phyloP scores from a whole-genome alignment of 805 yeast genomes.

The Candida boleticola region DNA sequence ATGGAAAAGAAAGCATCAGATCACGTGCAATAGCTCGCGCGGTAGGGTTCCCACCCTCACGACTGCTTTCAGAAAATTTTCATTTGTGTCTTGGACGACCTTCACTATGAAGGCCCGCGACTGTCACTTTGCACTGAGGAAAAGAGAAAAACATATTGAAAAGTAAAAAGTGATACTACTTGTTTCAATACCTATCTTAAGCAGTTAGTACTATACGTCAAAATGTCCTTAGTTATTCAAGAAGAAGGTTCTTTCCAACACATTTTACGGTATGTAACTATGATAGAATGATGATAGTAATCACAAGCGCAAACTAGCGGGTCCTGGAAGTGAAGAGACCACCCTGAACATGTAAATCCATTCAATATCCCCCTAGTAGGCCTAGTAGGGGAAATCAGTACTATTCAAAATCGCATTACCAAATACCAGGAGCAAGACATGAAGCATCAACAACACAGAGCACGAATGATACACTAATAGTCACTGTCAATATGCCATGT shows the following conservation, averaged over 20 bases:
- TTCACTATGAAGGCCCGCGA: background rate
- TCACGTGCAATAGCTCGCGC: background rate
- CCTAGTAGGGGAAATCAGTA: too few relatives aligned
- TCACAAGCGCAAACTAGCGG: background rate
- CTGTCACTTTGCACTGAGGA: background rate
- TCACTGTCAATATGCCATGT: too few relatives aligned
- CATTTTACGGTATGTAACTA: conserved; percentile 91
- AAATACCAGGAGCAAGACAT: too few relatives aligned
- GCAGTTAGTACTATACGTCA: conserved; percentile 22
- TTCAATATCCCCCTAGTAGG: too few relatives aligned
- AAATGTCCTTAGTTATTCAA: conserved; percentile 96
- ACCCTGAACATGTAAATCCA: too few relatives aligned
- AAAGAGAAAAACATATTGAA: conserved; percentile 5
- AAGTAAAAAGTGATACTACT: conserved; percentile 3
- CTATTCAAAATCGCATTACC: too few relatives aligned
- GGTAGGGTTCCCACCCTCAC: conserved; percentile 2
- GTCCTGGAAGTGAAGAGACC: too few relatives aligned
- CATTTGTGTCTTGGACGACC: conserved; percentile 7
- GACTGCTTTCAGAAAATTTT: conserved; percentile 5
- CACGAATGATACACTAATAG: too few relatives aligned
- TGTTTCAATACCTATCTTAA: conserved; percentile 5
- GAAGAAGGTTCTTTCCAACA: conserved; percentile 99
- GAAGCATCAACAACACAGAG: too few relatives aligned
- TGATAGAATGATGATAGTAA: background rate
- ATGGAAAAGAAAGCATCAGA: too few relatives aligned